These are phyloP conservation scores for Aspergillus indologenus DNA, from an alignment of 495 filamentous ascomycete genomes.

Conservation along the genomic window DNA sequence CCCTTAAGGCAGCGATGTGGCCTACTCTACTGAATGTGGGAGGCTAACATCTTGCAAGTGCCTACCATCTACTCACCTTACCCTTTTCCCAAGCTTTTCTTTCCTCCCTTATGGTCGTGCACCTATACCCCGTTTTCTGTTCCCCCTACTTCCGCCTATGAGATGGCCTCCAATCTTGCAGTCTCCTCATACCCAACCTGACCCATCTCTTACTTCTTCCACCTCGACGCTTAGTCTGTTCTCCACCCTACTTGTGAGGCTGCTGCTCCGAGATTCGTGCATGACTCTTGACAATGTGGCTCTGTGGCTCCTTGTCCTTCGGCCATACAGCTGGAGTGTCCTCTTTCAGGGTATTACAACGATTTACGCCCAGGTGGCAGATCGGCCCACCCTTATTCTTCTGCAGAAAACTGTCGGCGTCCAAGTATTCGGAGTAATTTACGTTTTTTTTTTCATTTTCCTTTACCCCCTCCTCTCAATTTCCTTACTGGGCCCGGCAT, in stretches of 20 bases:
- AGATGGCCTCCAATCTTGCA: neutral
- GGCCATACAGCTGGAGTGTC: neutral
- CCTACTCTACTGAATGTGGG: neutral
- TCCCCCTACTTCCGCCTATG: neutral
- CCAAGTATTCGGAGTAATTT: neutral
- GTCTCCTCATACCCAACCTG: conserved; percentile 6
- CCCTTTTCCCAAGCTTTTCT: neutral
- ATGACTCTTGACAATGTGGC: conserved; percentile 3
- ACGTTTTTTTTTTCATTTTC: neutral
- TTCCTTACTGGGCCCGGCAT: neutral
- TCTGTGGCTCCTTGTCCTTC: neutral
- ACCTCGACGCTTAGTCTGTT: conserved; percentile 1
- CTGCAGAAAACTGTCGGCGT: neutral
- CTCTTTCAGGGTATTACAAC: neutral
- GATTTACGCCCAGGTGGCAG: neutral
- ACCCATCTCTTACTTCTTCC: conserved; percentile 8
- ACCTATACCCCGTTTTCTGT: neutral
- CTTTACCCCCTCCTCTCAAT: neutral
- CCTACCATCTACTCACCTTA: neutral
- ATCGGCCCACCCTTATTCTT: neutral
- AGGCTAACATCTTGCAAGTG: neutral
- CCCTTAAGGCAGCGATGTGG: neutral
- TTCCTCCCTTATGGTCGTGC: neutral
- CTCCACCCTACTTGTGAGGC: conserved; percentile 12
- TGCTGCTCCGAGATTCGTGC: conserved; percentile 9